phyloP scores from a whole-genome alignment of 352 stramenopile species.

The Pythium pectinolyticum region DNA sequence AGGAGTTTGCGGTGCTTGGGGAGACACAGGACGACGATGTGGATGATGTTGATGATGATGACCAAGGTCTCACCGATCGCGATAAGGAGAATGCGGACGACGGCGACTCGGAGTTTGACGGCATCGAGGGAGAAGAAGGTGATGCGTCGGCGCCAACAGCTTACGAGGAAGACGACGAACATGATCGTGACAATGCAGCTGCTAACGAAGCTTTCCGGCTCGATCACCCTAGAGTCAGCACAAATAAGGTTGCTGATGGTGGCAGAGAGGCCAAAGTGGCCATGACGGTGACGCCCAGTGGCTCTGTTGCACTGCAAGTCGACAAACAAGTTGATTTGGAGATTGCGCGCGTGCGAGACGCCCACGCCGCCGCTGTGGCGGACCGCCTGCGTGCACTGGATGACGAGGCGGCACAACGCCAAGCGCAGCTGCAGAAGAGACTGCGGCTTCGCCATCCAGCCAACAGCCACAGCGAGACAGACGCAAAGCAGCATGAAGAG shows the following conservation, averaged over 20 bases:
- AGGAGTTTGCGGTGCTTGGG: conserved; percentile 21
- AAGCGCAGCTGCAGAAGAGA: neutral
- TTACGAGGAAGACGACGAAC: neutral
- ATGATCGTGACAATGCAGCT: neutral
- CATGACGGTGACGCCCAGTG: neutral
- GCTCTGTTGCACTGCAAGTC: neutral
- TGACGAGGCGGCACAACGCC: conserved; percentile 4
- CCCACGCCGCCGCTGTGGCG: neutral
- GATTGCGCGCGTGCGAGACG: neutral
- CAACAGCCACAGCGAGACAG: neutral
- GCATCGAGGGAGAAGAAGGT: conserved; percentile 3
- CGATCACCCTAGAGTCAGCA: too few relatives aligned
- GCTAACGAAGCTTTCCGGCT: neutral
- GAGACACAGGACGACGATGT: neutral
- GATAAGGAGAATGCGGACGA: conserved; percentile 4
- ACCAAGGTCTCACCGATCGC: neutral
- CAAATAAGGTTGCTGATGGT: too few relatives aligned
- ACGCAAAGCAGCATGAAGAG: neutral
- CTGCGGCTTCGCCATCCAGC: too few relatives aligned
- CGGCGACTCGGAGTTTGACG: neutral
- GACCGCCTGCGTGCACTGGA: conserved; percentile 6
- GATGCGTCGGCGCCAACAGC: neutral
- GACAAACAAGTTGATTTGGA: neutral
- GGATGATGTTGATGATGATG: neutral
- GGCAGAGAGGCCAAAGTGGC: too few relatives aligned